These are phyloP conservation scores for Vanderwaltozyma yarrowii DNA, from an alignment of 805 yeast species.

Conservation along the genomic window DNA sequence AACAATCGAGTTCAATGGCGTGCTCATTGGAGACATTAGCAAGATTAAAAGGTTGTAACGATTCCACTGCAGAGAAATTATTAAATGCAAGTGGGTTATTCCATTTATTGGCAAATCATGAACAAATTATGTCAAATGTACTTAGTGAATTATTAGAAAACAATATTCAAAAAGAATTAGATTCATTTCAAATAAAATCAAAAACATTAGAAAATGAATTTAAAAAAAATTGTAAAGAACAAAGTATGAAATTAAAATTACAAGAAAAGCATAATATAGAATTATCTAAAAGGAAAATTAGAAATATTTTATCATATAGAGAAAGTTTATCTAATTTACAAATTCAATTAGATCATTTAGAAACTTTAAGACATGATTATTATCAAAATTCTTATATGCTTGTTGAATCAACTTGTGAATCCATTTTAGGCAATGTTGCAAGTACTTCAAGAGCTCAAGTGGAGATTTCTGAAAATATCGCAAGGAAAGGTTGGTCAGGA, in stretches of 20 bases:
- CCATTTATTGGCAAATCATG: constrained; percentile 66
- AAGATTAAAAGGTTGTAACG: constrained; percentile 50
- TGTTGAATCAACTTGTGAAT: constrained; percentile 51
- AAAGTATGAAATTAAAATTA: constrained; percentile 41
- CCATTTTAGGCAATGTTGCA: constrained; percentile 46
- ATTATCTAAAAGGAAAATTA: constrained; percentile 46
- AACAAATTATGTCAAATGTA: constrained; percentile 53
- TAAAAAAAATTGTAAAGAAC: constrained; percentile 41
- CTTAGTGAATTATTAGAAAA: constrained; percentile 44
- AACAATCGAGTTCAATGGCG: constrained; percentile 64
- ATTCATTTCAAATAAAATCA: constrained; percentile 35
- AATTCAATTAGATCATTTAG: constrained; percentile 68
- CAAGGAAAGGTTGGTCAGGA: constrained; percentile 78
- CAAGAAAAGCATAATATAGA: constrained; percentile 54
- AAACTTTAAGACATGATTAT: constrained; percentile 62
- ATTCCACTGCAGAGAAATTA: constrained; percentile 47
- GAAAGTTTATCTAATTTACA: constrained; percentile 58
- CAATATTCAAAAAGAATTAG: constrained; percentile 40
- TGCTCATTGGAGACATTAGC: constrained; percentile 56
- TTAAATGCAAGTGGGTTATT: constrained; percentile 69
- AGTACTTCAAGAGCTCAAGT: constrained; percentile 68
- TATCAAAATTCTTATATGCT: constrained; percentile 53
- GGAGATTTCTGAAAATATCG: constrained; percentile 70
- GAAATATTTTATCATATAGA: constrained; percentile 61
- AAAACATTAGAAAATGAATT: constrained; percentile 42